Base-by-base conservation (phyloP, 164 flowering plant species). In the Annona squamosa region DNA sequence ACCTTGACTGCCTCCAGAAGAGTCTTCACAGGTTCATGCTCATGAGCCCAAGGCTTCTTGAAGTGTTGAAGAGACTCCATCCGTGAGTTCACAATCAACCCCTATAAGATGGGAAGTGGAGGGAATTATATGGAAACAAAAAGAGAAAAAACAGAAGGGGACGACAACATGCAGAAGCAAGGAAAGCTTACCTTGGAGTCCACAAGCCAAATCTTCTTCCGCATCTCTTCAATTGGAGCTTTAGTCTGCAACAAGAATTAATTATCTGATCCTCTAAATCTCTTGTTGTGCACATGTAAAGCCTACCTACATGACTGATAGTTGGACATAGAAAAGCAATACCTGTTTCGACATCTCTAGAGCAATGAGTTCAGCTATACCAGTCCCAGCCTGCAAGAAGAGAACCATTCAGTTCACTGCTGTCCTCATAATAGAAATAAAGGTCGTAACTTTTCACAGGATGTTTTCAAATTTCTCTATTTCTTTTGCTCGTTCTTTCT, bases 41-140 rank as follows among this genome's bases (percentile, higher is more conserved):
- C 98, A 82, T 95, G 99, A 69, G 98, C 98, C 99, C 99, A 95
- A 5, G 97, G 97, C 83, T 86, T 84, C 87, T 95, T 95, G 81
- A 95, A 95, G 83, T 93, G 94, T 79, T 91, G 97, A 52, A 95
- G 93, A 12, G 97, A 86, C 56, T 89, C 97, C 80, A 73, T 77
- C 13, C 98, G 87, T 2, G 94, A 88, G 69, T 84, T 84, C 59
- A 95, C 98, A 76, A 95, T 95, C 80, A 93, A 79, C 26, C 99
- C 99, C 99, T 94, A 82, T 62, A 77, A 79, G 43, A 77, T 5
- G 65, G 61, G 72, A 65, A 46, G 17, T 3, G 18, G 4, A 67
- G 1, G 1, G 43, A 71, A 7, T 6, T 9, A 71, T 44, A 65
- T 62, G n/a, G 12, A 43, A 56, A 12, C 4, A 46, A 16, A 69